Evolutionary conservation across 768 basidiomycete genomes (phyloP), one percentile per base, ranked within the genome.

Genomic region (Goffeauzyma gilvescens): DNA sequence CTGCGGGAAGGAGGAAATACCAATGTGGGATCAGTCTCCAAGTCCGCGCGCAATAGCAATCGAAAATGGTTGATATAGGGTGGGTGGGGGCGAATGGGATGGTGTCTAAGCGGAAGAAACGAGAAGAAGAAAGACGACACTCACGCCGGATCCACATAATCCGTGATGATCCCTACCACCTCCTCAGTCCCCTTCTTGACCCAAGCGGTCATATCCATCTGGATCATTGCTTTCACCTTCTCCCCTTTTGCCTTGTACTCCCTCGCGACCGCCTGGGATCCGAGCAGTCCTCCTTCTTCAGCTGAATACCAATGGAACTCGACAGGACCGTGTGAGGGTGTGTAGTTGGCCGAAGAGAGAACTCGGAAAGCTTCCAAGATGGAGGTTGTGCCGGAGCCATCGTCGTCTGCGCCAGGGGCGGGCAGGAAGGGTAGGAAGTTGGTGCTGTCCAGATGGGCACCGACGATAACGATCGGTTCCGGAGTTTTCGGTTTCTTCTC

Each of bases 231-330:
- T 51, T 78, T 63, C 48, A 85, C 79, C 53, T 79, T 75, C 41
- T 72, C 71, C 5, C 65, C 66, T 44, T 71, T 71, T 18, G 66
- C 57, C 55, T 74, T 75, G 57, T 90, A 93, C 46, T 73, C 71
- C 52, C 70, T 68, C 27, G 85, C 85, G 38, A 95, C 73, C 14
- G 86, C 87, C 64, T 89, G 86, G 27, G 81, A 85, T 30, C 87
- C 87, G 26, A 66, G 57, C 14, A 68, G 52, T 17, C 66, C 67
- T 8, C 67, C 66, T 47, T 68, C 67, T 45, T 68, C 67, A 2
- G 67, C 67, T 4, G 56, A 56, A 49, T 55, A 68, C 46, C 58
- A 66, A 50, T 62, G 58, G 47, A 66, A 64, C 48, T 69, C 66
- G 42, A 69, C 52, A 5, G 64, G 58, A 14, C 55, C 52, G 13